A percentile compares a stretch with the other conserved stretches of the same genome.
These are phyloP conservation scores for Candida sanyaensis DNA, from an alignment of 1,139 yeast genomes.

Conservation along the genomic window DNA sequence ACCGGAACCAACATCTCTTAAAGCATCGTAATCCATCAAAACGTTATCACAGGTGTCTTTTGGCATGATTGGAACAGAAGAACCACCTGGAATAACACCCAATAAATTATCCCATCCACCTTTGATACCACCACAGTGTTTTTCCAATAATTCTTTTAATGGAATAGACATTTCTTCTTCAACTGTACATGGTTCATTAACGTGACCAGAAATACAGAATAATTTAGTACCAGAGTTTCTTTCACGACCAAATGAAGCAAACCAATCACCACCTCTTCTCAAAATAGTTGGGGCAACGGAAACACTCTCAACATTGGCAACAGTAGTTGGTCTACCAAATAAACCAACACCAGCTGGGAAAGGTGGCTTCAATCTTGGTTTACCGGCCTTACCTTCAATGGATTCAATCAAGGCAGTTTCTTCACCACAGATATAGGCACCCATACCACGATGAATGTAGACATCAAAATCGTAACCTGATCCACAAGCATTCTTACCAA, in stretches of 20 bases:
- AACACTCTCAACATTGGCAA: conserved; percentile 86
- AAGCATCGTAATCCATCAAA: conserved; percentile 84
- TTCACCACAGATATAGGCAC: conserved; percentile 90
- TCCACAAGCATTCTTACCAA: conserved; percentile 86
- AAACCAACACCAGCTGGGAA: conserved; percentile 93
- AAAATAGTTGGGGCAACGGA: conserved; percentile 86
- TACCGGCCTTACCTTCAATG: conserved; percentile 88
- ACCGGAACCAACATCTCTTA: conserved; percentile 82
- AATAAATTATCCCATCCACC: conserved; percentile 92
- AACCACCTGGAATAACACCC: conserved; percentile 88
- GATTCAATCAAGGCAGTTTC: conserved; percentile 88
- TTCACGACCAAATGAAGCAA: conserved; percentile 78
- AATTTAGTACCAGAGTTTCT: conserved; percentile 81
- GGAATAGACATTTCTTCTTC: conserved; percentile 94
- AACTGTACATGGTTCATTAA: conserved; percentile 87
- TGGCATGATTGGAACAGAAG: conserved; percentile 80
- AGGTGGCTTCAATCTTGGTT: conserved; percentile 91
- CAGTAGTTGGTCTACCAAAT: conserved; percentile 88
- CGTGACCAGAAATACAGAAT: conserved; percentile 86
- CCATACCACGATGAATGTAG: conserved; percentile 86
- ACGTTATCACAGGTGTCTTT: conserved; percentile 65
- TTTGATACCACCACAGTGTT: conserved; percentile 85
- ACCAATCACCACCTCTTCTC: conserved; percentile 90
- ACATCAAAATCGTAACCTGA: conserved; percentile 83
- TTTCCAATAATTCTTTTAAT: conserved; percentile 74